Conservation (phyloP, 1,284 basidiomycete species). For the Ganoderma boninense region DNA sequence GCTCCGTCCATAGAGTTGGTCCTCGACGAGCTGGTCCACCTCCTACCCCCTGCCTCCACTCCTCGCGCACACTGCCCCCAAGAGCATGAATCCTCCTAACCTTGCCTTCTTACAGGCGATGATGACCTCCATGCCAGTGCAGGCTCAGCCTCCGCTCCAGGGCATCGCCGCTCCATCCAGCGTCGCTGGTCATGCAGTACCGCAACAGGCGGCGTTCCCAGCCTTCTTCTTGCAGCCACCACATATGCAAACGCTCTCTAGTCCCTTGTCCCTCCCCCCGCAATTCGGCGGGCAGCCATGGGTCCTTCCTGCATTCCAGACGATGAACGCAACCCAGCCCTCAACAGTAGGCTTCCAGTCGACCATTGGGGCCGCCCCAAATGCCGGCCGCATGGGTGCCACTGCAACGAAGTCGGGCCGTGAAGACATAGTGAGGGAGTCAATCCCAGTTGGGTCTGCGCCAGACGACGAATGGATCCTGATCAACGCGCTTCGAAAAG, state of each 20-base stretch:
- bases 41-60: not conserved
- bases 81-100: not conserved
- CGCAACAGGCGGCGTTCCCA: not conserved
- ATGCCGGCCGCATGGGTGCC: not conserved
- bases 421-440: not conserved
- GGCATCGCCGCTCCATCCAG: too few species aligned
- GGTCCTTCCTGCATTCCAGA: not conserved
- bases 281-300: not conserved
- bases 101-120: not conserved
- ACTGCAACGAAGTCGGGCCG: not conserved
- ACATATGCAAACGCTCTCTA: not conserved
- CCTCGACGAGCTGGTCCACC: not conserved
- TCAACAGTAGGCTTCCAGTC: not conserved
- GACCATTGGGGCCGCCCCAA: not conserved
- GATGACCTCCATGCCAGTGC: not conserved
- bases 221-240: not conserved
- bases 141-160: not conserved
- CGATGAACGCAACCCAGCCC: not conserved
- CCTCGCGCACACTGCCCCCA: not conserved
- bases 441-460: not conserved
- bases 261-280: not conserved
- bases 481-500: not conserved
- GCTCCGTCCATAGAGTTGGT: too few species aligned
- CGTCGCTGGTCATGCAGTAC: not conserved
- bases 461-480: constrained; percentile 1